Percentiles rank a stretch among this genome's conserved stretches.
phyloP scores from a whole-genome alignment of 2,329 filamentous ascomycete species.

The Phoma sp. region DNA sequence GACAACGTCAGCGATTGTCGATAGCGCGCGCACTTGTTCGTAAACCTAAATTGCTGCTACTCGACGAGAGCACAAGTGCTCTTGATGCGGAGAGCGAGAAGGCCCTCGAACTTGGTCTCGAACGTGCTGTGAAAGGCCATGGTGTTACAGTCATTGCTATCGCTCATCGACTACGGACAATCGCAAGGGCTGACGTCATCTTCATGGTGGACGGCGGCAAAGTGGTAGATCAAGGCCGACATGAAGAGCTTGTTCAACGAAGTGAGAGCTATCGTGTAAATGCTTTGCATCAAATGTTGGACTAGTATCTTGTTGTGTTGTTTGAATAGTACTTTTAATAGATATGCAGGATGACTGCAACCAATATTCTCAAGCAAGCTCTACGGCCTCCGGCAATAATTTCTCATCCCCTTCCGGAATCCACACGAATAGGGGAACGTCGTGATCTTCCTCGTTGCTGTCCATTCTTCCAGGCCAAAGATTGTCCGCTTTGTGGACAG shows the following conservation, averaged over 20 bases:
- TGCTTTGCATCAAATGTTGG: constrained; percentile 57
- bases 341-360: not conserved
- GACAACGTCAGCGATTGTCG: constrained; percentile 52
- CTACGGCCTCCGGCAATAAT: constrained; percentile 20
- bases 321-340: constrained; percentile 3
- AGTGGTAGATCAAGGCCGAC: constrained; percentile 57
- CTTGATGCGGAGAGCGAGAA: constrained; percentile 53
- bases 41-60: constrained; percentile 49
- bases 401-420: constrained; percentile 18
- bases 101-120: constrained; percentile 49
- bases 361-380: constrained; percentile 14
- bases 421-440: constrained; percentile 27
- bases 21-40: constrained; percentile 54
- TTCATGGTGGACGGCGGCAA: constrained; percentile 57
- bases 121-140: constrained; percentile 43
- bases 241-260: constrained; percentile 56
- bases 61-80: constrained; percentile 53
- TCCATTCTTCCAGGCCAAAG: constrained; percentile 37
- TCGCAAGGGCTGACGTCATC: constrained; percentile 52
- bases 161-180: constrained; percentile 52
- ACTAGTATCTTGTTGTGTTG: constrained; percentile 19
- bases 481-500: constrained; percentile 49
- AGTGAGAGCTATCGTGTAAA: constrained; percentile 59
- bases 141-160: constrained; percentile 54
- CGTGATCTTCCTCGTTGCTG: constrained; percentile 10